Evolutionary conservation across 2,329 filamentous ascomycete species (phyloP), one percentile per base, ranked within the genome.

Genomic region (Botrytis tulipae): DNA sequence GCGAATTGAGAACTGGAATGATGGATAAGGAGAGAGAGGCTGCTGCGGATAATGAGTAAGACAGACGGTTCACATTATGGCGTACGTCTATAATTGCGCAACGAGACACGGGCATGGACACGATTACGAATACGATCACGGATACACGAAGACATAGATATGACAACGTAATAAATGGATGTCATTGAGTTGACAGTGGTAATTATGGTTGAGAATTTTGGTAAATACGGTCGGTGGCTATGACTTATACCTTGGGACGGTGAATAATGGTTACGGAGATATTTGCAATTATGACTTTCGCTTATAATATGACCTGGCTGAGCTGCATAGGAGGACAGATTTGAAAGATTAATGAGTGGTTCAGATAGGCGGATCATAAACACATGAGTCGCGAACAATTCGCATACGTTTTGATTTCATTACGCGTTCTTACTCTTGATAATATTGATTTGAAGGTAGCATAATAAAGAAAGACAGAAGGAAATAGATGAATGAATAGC

Each of bases 11-110:
- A 44, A 66, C 40, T 8, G 73, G 73, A 14, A 71, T 67, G 68
- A 72, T 73, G 73, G 73, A 73, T 57, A 72, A 72, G 37, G 70
- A 66, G 25, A 66, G 70, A n/a, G 70, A 63, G 4, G 35, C 62
- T 22, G 35, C 62, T 29, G 46, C 40, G 32, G 22, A 42, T 48
- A 61, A 71, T 51, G 54, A 71, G 57, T 71, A 48, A 63, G 32
- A 7, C 2, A 4, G 32, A 51, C n/a, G 57, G 22, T 54, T 67
- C 46, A 54, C 18, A 40, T 67, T 40, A 40, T 35, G 65, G 32
- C 46, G 48, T 29, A 54, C 65, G 14, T 51, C 37, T 67, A 67
- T 25, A 46, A 67, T 32, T 67, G 65, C 65, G 32, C 32, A 20
- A 37, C 22, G 65, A 20, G 32, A 54, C 65, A 65, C 22, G 18